Percentiles rank a stretch among this genome's conserved stretches.
Evolutionary conservation across 352 stramenopile species (phyloP).

Genomic region (Globisporangium orthogonon): DNA sequence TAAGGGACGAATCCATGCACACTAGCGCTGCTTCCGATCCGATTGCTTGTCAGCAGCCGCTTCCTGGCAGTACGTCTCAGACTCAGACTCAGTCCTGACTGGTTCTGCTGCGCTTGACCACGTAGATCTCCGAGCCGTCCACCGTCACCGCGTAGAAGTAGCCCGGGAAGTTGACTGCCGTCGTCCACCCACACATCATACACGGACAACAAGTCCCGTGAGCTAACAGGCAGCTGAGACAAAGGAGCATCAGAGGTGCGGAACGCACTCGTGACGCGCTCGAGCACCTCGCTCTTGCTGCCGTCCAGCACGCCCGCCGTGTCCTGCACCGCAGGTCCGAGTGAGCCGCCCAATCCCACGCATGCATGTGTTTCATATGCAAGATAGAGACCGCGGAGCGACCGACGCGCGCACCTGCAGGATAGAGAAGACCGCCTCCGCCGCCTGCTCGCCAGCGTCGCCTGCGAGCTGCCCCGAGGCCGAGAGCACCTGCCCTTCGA

Average conservation of each 20-base stretch:
- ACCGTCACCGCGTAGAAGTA: constrained; percentile 70
- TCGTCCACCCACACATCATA: not conserved
- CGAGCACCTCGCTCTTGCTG: constrained; percentile 49
- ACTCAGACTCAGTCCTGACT: constrained; percentile 10
- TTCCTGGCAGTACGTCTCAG: too few species aligned
- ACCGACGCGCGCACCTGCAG: constrained; percentile 25
- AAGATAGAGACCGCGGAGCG: too few species aligned
- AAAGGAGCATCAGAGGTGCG: not conserved
- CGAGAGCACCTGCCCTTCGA: constrained; percentile 51
- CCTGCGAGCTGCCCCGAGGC: constrained; percentile 54
- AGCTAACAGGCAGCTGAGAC: not conserved
- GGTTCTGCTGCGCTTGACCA: constrained; percentile 52
- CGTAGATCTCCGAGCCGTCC: constrained; percentile 55
- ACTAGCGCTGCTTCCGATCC: constrained; percentile 2
- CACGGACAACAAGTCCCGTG: not conserved
- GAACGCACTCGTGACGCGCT: constrained; percentile 54
- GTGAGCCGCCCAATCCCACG: not conserved
- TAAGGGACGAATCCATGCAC: not conserved
- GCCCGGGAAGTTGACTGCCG: constrained; percentile 51
- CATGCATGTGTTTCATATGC: not conserved
- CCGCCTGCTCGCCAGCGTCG: constrained; percentile 37
- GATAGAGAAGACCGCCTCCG: constrained; percentile 60
- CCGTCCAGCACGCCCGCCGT: constrained; percentile 46
- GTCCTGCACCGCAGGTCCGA: constrained; percentile 19
- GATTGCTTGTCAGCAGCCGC: too few species aligned